Evolutionary conservation across 2,329 filamentous ascomycete species (phyloP), one percentile per base, ranked within the genome.

Genomic region (Diaporthe nobilis): DNA sequence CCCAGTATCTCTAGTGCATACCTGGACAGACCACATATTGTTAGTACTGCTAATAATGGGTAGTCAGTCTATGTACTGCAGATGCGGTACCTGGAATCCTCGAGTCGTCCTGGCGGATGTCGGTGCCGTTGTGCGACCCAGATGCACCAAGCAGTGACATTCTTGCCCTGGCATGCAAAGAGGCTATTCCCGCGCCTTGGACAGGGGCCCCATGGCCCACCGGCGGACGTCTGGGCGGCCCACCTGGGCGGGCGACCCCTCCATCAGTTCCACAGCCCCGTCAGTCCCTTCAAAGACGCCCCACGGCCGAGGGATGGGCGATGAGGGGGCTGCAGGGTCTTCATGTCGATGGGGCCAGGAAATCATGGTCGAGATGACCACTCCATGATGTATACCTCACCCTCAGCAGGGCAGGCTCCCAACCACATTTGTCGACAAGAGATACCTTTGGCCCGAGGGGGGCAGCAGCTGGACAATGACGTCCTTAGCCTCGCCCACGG

Each of bases 401-500:
- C 47, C 37, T 15, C 71, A 37, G 53, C 58, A 47, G 47, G 61
- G 71, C 58, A 57, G 34, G 2, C 4, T 42, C 25, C 51, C 58
- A 47, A 47, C 49, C 71, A 57, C 34, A 55, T 31, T 22, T 37
- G 49, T 39, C 20, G 34, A 53, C 28, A 13, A 34, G 22, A 74
- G 72, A 67, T 71, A 71, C 65, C 34, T 67, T 34, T 12, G 51
- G 12, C 57, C 12, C 49, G 71, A 44, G 75, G 73, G 17, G 53
- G 53, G 34, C 34, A 1, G 20, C 17, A 39, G 13, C 47, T 58
- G 61, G 53, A 53, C 53, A 63, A 77, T 77, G 75, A 77, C 75
- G 75, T 73, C 47, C 75, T 39, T 73, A 60, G 63, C 37, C 61
- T 57, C 39, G 71, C 71, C 47, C 71, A 63, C 71, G 49, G 58